Percentiles rank a stretch among this genome's conserved stretches.
Conservation (phyloP, 345 rosid genomes). For the Turritis glabra region DNA sequence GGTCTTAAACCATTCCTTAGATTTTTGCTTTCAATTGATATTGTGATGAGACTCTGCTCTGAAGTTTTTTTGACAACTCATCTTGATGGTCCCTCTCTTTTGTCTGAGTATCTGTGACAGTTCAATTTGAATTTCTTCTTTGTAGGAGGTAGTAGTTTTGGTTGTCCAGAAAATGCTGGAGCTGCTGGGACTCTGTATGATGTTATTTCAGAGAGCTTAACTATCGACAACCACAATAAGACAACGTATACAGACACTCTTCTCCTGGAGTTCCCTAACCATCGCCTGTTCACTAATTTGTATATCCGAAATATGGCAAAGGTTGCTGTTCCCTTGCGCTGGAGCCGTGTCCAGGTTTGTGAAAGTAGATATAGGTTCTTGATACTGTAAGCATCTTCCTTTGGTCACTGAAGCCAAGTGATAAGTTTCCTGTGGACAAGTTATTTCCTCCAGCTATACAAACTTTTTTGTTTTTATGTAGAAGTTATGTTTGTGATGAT, state of each 20-base stretch:
- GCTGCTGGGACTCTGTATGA: constrained; percentile 97
- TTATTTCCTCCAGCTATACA: background rate
- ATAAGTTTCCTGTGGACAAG: background rate
- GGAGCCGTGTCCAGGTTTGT: constrained; percentile 99
- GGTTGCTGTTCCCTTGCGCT: constrained; percentile 93
- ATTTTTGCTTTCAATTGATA: background rate
- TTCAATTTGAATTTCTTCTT: background rate
- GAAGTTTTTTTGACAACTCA: background rate
- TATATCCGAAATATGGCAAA: constrained; percentile 74
- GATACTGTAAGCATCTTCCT: background rate
- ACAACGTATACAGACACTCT: constrained; percentile 84
- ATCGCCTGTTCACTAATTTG: constrained; percentile 89
- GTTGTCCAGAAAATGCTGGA: constrained; percentile 85
- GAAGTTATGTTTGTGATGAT: background rate
- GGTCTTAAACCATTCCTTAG: background rate
- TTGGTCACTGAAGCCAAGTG: background rate
- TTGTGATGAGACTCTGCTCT: constrained; percentile 8
- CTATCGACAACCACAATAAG: constrained; percentile 70
- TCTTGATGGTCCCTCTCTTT: constrained; percentile 1
- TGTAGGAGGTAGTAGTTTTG: constrained; percentile 85
- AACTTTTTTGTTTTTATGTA: background rate
- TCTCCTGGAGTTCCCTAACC: constrained; percentile 87
- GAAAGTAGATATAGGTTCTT: constrained; percentile 16
- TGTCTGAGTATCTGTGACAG: background rate
- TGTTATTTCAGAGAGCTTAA: constrained; percentile 84